Evolutionary conservation across 2,329 filamentous ascomycete species (phyloP).

Genomic region (Phymatotrichopsis omnivora): DNA sequence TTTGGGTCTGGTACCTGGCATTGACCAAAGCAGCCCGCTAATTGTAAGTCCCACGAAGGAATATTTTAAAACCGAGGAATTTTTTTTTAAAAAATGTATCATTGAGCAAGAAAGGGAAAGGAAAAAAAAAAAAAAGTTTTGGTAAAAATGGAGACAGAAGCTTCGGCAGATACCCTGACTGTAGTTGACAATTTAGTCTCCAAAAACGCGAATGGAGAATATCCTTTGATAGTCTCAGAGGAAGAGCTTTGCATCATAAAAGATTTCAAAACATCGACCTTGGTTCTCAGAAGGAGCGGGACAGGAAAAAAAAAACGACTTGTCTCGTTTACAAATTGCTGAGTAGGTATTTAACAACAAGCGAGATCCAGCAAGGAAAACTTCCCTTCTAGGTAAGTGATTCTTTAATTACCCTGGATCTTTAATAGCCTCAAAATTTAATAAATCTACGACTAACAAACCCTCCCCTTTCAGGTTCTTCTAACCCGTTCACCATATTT

Average conservation of each 20-base stretch:
- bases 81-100: no score
- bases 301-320: slow-evolving; percentile 35
- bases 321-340: slow-evolving; percentile 34
- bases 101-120: no score
- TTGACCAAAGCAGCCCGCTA: no score
- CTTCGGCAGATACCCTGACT: no score
- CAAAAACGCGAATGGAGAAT: slow-evolving; percentile 25
- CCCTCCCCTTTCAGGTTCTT: slow-evolving; percentile 28
- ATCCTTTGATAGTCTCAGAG: slow-evolving; percentile 32
- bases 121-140: no score
- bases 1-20: no score
- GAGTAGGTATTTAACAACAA: slow-evolving; percentile 29
- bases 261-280: slow-evolving; percentile 30
- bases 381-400: slow-evolving; percentile 15
- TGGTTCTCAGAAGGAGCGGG: slow-evolving; percentile 34
- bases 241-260: slow-evolving; percentile 32
- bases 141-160: no score
- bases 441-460: neutral
- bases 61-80: no score
- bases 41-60: no score
- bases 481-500: slow-evolving; percentile 32
- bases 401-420: neutral
- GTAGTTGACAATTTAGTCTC: slow-evolving; percentile 25
- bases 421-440: no score
- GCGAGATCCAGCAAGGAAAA: slow-evolving; percentile 1